Conservation (phyloP, 2,329 filamentous ascomycete genomes). For the Teratosphaeria epicoccoides region DNA sequence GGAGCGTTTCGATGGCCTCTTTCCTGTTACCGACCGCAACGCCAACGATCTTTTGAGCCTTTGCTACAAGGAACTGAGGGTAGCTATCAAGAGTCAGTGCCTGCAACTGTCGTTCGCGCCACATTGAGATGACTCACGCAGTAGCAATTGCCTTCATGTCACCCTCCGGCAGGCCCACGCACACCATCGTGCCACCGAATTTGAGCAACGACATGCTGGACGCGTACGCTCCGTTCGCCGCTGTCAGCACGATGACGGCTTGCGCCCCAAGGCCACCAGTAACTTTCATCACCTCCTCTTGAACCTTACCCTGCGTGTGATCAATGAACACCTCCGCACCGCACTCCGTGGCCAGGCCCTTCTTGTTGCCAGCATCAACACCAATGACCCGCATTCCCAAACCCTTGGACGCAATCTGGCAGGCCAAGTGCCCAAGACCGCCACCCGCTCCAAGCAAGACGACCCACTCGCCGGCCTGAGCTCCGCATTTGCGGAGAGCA, state of each 20-base stretch:
- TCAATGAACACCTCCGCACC: conserved; percentile 59
- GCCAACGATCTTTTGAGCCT: conserved; percentile 35
- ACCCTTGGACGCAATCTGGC: conserved; percentile 49
- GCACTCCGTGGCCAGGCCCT: conserved; percentile 49
- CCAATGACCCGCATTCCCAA: conserved; percentile 52
- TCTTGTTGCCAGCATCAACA: conserved; percentile 54
- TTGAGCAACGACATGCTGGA: conserved; percentile 31
- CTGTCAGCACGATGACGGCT: conserved; percentile 47
- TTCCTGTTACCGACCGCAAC: conserved; percentile 36
- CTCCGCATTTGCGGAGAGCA: conserved; percentile 51
- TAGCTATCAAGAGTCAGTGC: conserved; percentile 3
- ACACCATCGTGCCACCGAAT: conserved; percentile 36
- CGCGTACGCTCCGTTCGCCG: conserved; percentile 38
- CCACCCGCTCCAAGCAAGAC: conserved; percentile 36
- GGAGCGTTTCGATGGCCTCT: conserved; percentile 40
- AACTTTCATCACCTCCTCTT: conserved; percentile 45
- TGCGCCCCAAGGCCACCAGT: conserved; percentile 50
- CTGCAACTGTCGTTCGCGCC: not conserved
- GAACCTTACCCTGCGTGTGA: conserved; percentile 44
- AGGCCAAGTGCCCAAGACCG: conserved; percentile 41
- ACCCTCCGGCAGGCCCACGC: conserved; percentile 38
- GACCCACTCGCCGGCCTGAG: conserved; percentile 50
- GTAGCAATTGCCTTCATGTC: conserved; percentile 35
- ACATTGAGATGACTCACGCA: not conserved
- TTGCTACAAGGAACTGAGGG: conserved; percentile 32